Evolutionary conservation across 345 rosid species (phyloP), one percentile per base, ranked within the genome.

Genomic region (Bruguiera parviflora): DNA sequence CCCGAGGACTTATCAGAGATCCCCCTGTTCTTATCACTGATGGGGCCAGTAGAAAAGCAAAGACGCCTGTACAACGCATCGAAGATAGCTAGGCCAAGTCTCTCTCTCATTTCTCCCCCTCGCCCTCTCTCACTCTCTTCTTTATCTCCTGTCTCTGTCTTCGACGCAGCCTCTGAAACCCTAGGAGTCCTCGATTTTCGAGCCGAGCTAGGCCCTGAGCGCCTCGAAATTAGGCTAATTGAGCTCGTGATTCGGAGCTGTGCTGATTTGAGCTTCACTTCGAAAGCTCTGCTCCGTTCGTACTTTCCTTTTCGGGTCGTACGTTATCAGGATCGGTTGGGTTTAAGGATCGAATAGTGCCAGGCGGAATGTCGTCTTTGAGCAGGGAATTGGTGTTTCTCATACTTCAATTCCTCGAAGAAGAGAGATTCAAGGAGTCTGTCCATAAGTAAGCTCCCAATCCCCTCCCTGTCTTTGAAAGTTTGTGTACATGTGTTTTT

Each of bases 321-420:
- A 33, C 37, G 37, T 33, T 33, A 10, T 33, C 9, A 7, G 61
- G 73, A 59, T 47, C 72, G 32, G 62, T 18, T 8, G 65, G 16
- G 55, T 59, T 56, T 53, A 39, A 20, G 18, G 31, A 11, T n/a
- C 57, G 46, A 56, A 56, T 22, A 22, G 59, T 22, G 22, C 19
- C 18, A 61, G 25, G 51, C 55, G 28, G 63, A 63, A 90, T 91
- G 98, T 81, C 96, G 59, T 85, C 96, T 59, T 77, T 91, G 76
- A 90, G 92, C 81, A 83, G 96, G 68, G 98, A 93, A 81, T 72
- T 91, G 82, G 98, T 93, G 81, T 88, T 88, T 75, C 94, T 90
- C 70, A 85, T 91, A 77, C 97, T 93, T 61, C 98, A 93, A 75
- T 93, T 93, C 71, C 97, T 93, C 6, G 96, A 91, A 56, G 98